Evolutionary conservation across 352 stramenopile genomes (phyloP).

Genomic region (Pythium myriotylum): DNA sequence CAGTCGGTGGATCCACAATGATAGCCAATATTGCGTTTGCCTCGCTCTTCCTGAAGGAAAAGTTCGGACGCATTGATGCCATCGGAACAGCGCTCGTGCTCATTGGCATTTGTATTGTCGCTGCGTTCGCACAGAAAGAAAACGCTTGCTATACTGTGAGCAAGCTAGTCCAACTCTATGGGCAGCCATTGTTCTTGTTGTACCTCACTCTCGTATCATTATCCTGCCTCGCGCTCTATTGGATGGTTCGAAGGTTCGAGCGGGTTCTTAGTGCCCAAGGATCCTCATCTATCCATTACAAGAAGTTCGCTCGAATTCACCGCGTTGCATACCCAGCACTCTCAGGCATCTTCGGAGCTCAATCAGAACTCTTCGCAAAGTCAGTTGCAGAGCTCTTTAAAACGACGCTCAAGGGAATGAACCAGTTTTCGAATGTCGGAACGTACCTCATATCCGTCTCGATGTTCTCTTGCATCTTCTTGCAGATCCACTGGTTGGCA

Average conservation of each 20-base stretch:
- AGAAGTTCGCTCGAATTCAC: constrained; percentile 56
- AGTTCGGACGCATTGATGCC: constrained; percentile 59
- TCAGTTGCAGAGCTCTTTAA: constrained; percentile 83
- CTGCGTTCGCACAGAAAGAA: constrained; percentile 76
- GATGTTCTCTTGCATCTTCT: constrained; percentile 83
- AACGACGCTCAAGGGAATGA: constrained; percentile 69
- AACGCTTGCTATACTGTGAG: constrained; percentile 77
- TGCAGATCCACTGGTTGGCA: constrained; percentile 90
- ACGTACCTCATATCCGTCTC: constrained; percentile 80
- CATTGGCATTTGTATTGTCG: constrained; percentile 70
- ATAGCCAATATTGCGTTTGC: constrained; percentile 84
- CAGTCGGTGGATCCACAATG: constrained; percentile 79
- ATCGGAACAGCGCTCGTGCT: constrained; percentile 73
- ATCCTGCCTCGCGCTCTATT: constrained; percentile 38
- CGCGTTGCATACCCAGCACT: constrained; percentile 72
- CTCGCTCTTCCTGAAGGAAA: constrained; percentile 78
- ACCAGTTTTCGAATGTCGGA: constrained; percentile 69
- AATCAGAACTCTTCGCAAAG: constrained; percentile 86
- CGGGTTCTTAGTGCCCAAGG: constrained; percentile 40
- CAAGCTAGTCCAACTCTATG: constrained; percentile 73
- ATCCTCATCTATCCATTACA: constrained; percentile 49
- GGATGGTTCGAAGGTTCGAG: constrained; percentile 50
- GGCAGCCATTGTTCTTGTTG: constrained; percentile 59
- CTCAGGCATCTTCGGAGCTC: constrained; percentile 74
- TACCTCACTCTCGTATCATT: constrained; percentile 63